Evolutionary conservation across 495 filamentous ascomycete species (phyloP), one percentile per base, ranked within the genome.

Genomic region (Neurospora sublineolata): DNA sequence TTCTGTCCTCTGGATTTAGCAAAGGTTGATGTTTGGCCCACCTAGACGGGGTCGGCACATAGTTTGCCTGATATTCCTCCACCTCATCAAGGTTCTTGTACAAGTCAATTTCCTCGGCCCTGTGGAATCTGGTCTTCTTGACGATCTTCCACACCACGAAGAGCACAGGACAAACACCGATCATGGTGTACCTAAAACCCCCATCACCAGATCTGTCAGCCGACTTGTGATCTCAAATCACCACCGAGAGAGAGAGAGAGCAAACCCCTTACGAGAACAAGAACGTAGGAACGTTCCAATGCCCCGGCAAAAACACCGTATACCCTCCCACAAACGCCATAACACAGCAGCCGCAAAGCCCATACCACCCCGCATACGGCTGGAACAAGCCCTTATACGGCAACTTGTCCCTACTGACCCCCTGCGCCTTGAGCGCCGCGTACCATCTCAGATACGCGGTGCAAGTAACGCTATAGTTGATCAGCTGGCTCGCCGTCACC

Each of bases 241-340:
- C 4, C n/a, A 69, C 37, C 37, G 14, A 67, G n/a, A 14, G 30
- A 0, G 14, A 67, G n/a, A 14, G 30, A 0, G 33, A 18, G 16
- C 37, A 41, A 10, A 83, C 33, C 33, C 5, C 85, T 83, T 75
- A 93, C 78, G 89, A 91, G 80, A 94, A 94, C 37, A 94, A 79
- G 74, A 95, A 94, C 0, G 86, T 91, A 2, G 91, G 83, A 12
- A 94, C 74, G 68, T 90, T 84, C 92, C 92, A 94, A 6, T 74
- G 70, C 1, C 82, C 84, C 0, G 87, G 87, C 46, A 93, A 76
- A 75, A 95, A 95, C 12, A 93, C 91, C 0, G 86, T 86, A 73
- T 93, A 95, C 0, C 92, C 92, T 4, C 89, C 86, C 9, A 93
- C 85, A 74, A 94, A 90, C 9, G 88, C 84, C 90, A 94, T 94